Evolutionary conservation across 2,329 filamentous ascomycete species (phyloP).

Genomic region (Aspergillus niger): DNA sequence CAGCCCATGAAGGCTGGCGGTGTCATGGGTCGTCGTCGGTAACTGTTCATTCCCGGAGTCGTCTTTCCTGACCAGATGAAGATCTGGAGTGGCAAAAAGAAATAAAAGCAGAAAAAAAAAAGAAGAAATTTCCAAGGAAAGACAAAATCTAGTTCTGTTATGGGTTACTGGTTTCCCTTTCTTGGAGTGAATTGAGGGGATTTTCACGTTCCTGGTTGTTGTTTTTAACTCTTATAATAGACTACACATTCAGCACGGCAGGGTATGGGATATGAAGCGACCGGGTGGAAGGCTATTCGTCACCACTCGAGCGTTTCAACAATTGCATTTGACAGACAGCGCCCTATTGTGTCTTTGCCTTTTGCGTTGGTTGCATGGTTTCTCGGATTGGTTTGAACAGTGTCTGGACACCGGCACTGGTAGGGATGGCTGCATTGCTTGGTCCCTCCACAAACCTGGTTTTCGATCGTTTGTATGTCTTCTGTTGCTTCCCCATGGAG

Average conservation of each 20-base stretch:
- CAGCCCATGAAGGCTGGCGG: slow-evolving; percentile 49
- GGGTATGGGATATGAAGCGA: slow-evolving; percentile 3
- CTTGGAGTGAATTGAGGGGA: slow-evolving; percentile 19
- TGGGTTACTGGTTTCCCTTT: slow-evolving; percentile 9
- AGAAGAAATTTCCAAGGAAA: slow-evolving; percentile 12
- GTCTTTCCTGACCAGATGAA: neutral
- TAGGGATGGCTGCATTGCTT: neutral
- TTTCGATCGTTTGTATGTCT: slow-evolving; percentile 15
- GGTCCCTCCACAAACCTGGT: neutral
- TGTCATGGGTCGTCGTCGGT: slow-evolving; percentile 44
- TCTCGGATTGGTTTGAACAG: neutral
- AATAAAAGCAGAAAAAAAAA: neutral
- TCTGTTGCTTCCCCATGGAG: neutral
- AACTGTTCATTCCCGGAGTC: slow-evolving; percentile 16
- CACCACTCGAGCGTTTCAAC: neutral
- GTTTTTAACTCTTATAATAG: slow-evolving; percentile 18
- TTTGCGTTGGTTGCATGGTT: neutral
- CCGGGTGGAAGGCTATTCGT: neutral
- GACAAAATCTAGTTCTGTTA: slow-evolving; percentile 13
- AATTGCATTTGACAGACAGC: neutral
- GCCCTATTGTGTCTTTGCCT: neutral
- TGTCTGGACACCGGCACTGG: neutral
- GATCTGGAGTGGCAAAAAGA: neutral
- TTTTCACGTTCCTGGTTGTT: slow-evolving; percentile 9
- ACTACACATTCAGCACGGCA: slow-evolving; percentile 16